A percentile compares a stretch with the other conserved stretches of the same genome.
Evolutionary conservation across 768 basidiomycete genomes (phyloP).

Genomic region (Kwoniella newhampshirensis): DNA sequence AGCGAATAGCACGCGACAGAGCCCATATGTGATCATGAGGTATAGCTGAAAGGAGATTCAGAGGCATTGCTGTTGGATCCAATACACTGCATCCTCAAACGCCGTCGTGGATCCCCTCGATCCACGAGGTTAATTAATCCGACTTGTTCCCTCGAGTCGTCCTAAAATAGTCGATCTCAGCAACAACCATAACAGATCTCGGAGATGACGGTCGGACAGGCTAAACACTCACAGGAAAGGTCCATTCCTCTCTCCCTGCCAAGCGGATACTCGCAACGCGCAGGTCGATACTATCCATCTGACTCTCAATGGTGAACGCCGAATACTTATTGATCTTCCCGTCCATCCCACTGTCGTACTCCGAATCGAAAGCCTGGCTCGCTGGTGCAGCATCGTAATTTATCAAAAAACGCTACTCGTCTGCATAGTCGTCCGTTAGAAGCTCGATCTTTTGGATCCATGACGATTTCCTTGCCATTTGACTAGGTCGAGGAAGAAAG

Average conservation of each 20-base stretch:
- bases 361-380: no score
- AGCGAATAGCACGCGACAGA: background rate
- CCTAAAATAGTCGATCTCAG: no score
- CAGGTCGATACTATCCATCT: no score
- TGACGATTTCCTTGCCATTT: background rate
- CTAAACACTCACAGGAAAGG: background rate
- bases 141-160: no score
- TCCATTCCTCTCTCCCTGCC: no score
- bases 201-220: no score
- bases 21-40: background rate
- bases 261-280: background rate
- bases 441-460: background rate
- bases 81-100: background rate
- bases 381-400: background rate
- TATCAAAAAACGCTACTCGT: background rate
- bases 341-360: no score
- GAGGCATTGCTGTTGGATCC: background rate
- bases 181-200: no score
- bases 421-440: background rate
- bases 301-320: no score
- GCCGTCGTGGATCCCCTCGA: no score
- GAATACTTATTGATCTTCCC: no score
- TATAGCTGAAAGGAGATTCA: background rate
- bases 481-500: conserved; percentile 2
- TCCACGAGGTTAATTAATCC: no score